These are phyloP conservation scores for Artemisia argyi DNA, from an alignment of 129 eudicot genomes.

Conservation along the genomic window DNA sequence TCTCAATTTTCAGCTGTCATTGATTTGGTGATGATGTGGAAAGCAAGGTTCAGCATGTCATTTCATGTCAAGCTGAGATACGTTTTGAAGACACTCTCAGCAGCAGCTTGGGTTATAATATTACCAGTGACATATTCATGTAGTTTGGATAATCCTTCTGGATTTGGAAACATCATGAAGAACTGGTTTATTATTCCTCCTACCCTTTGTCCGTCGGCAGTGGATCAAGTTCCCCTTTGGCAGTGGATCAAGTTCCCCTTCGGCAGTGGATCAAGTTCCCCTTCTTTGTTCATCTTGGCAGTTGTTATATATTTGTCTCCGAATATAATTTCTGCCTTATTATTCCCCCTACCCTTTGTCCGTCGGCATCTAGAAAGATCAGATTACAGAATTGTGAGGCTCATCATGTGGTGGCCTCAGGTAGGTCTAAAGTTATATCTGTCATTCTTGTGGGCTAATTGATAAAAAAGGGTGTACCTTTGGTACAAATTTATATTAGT, in stretches of 20 bases:
- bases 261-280: slow-evolving; percentile 58
- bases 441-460: too few relatives aligned
- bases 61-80: slow-evolving; percentile 86
- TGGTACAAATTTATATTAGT: too few relatives aligned
- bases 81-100: slow-evolving; percentile 62
- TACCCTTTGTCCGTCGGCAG: too few relatives aligned
- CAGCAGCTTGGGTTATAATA: slow-evolving; percentile 85
- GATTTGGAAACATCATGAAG: slow-evolving; percentile 75
- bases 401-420: slow-evolving; percentile 99
- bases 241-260: slow-evolving; percentile 65
- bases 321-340: slow-evolving; percentile 73
- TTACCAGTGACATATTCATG: slow-evolving; percentile 87
- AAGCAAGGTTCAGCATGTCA: slow-evolving; percentile 84
- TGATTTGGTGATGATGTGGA: slow-evolving; percentile 87
- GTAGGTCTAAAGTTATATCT: slow-evolving; percentile 30
- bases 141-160: slow-evolving; percentile 81
- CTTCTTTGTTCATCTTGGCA: slow-evolving; percentile 76
- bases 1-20: slow-evolving; percentile 53
- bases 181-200: too few relatives aligned
- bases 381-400: slow-evolving; percentile 67
- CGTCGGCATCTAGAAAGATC: slow-evolving; percentile 83
- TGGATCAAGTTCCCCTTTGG: slow-evolving; percentile 61
- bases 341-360: slow-evolving; percentile 75
- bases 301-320: slow-evolving; percentile 79
- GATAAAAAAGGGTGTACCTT: too few relatives aligned